Conservation (phyloP, 208 protist genomes). For the Trypanosoma boissoni region DNA sequence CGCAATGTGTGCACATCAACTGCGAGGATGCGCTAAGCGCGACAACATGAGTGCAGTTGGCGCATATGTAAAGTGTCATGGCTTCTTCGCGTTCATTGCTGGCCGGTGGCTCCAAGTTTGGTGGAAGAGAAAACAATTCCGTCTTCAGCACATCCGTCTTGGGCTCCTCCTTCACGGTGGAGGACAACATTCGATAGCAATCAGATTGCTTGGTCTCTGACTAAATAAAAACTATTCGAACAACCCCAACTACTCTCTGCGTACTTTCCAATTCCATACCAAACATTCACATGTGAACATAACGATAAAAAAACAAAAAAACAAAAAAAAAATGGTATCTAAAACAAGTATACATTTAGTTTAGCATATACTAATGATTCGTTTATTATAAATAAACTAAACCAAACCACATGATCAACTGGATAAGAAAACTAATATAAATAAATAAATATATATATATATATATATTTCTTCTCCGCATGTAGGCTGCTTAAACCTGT, state of each 20-base stretch:
- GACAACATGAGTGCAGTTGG: slow-evolving; percentile 73
- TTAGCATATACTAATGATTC: too few species aligned
- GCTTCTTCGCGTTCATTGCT: slow-evolving; percentile 17
- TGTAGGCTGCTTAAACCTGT: too few species aligned
- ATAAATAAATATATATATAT: slow-evolving; percentile 1
- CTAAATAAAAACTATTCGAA: too few species aligned
- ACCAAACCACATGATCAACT: too few species aligned
- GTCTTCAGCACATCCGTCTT: too few species aligned
- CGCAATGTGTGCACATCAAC: slow-evolving; percentile 77
- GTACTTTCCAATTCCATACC: too few species aligned
- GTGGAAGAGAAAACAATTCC: too few species aligned
- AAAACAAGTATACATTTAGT: too few species aligned
- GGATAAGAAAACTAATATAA: slow-evolving; percentile 8
- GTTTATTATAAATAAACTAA: slow-evolving; percentile 4
- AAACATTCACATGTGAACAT: too few species aligned
- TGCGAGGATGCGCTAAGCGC: slow-evolving; percentile 43
- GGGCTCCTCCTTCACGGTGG: slow-evolving; percentile 41
- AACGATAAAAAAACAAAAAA: slow-evolving; percentile 1
- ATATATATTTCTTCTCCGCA: slow-evolving; percentile 6
- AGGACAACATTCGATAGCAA: slow-evolving; percentile 14
- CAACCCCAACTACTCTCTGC: too few species aligned
- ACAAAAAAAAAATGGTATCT: neutral
- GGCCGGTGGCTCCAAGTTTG: neutral
- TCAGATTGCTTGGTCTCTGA: too few species aligned
- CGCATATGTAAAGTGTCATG: slow-evolving; percentile 76